These are phyloP conservation scores for Teunomyces stri DNA, from an alignment of 805 yeast genomes.

Conservation along the genomic window DNA sequence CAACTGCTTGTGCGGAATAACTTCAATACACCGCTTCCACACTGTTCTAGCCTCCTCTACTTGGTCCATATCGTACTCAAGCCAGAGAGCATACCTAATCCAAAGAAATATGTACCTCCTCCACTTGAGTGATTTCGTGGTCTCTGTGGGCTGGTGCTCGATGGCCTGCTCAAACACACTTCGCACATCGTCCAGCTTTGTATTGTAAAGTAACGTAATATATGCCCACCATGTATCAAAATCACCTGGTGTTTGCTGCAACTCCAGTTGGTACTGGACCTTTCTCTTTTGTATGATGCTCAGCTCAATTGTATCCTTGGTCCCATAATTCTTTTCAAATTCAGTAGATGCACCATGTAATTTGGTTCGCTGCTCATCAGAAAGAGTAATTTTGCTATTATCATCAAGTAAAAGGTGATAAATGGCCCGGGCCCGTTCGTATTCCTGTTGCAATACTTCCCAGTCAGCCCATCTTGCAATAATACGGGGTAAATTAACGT, in stretches of 20 bases:
- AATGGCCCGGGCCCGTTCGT: conserved; percentile 61
- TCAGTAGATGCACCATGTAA: conserved; percentile 41
- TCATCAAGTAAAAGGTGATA: conserved; percentile 46
- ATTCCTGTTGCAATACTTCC: conserved; percentile 62
- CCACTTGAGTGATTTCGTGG: conserved; percentile 49
- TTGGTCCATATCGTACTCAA: conserved; percentile 50
- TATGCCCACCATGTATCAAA: conserved; percentile 85
- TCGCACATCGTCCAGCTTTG: conserved; percentile 24
- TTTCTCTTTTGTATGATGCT: conserved; percentile 55
- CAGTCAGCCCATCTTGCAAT: conserved; percentile 63
- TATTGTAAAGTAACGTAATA: conserved; percentile 47
- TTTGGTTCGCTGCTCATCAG: conserved; percentile 31
- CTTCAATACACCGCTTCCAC: conserved; percentile 48
- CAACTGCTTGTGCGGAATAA: conserved; percentile 58
- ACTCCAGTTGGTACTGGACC: conserved; percentile 48
- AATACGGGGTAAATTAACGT: conserved; percentile 31
- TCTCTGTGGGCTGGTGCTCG: conserved; percentile 31
- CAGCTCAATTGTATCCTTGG: conserved; percentile 48
- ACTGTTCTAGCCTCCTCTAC: conserved; percentile 45
- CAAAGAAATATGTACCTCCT: conserved; percentile 66
- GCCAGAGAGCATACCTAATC: conserved; percentile 62
- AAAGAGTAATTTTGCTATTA: conserved; percentile 18
- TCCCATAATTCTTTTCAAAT: conserved; percentile 68
- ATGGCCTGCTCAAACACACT: conserved; percentile 44
- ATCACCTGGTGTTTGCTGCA: conserved; percentile 50